phyloP scores from a whole-genome alignment of 257 asterid genomes.

The Paraleonurus japonicus region DNA sequence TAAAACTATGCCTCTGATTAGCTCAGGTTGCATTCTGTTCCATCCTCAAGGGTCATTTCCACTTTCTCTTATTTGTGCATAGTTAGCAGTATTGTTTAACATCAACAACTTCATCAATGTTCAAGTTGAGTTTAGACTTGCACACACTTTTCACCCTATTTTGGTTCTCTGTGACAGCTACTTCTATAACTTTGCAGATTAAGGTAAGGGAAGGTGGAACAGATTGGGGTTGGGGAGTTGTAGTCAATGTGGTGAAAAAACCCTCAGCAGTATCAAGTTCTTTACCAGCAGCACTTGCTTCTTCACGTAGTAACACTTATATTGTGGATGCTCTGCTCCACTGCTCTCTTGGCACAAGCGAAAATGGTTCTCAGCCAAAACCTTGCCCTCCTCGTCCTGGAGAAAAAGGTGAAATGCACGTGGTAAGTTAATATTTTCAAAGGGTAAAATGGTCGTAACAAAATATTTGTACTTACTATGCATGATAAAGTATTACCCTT shows the following conservation, averaged over 20 bases:
- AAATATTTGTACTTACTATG: slow-evolving; percentile 13
- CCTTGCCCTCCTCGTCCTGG: slow-evolving; percentile 90
- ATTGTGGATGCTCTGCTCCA: slow-evolving; percentile 88
- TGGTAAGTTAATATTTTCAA: slow-evolving; percentile 51
- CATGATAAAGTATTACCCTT: background rate
- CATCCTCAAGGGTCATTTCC: slow-evolving; percentile 15
- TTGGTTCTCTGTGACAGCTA: slow-evolving; percentile 14
- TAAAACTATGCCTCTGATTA: no score
- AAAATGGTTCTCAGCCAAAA: slow-evolving; percentile 77
- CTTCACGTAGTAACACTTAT: slow-evolving; percentile 77
- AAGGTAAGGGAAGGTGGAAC: slow-evolving; percentile 93
- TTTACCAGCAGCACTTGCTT: slow-evolving; percentile 85
- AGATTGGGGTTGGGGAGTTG: slow-evolving; percentile 99
- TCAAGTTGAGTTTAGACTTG: background rate
- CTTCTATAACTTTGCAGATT: slow-evolving; percentile 51
- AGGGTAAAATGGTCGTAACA: slow-evolving; percentile 4
- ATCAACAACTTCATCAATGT: background rate
- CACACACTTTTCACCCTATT: background rate
- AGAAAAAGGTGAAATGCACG: slow-evolving; percentile 98
- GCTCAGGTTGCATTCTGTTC: slow-evolving; percentile 10
- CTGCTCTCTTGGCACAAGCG: slow-evolving; percentile 72
- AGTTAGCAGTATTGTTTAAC: background rate
- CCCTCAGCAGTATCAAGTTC: slow-evolving; percentile 65
- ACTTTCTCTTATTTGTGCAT: background rate
- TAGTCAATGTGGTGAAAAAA: slow-evolving; percentile 87